Percentiles rank a stretch among this genome's conserved stretches.
Evolutionary conservation across 306 rosid species (phyloP).

Genomic region (Quillaja saponaria): DNA sequence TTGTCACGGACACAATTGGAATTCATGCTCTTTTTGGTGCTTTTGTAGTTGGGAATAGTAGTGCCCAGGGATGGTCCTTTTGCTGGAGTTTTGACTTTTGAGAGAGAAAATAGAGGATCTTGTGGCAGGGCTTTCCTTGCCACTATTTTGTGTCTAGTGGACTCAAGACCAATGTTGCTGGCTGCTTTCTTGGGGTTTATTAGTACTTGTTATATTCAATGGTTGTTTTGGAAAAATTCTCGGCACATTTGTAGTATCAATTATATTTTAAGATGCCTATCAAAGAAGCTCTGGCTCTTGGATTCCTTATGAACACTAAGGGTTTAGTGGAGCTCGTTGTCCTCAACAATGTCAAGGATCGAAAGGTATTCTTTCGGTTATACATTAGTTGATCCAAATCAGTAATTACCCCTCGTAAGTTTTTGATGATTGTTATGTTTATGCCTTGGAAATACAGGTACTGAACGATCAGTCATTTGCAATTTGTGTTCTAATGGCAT

Average conservation of each 20-base stretch:
- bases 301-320: conserved; percentile 78
- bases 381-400: no score
- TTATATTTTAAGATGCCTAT: conserved; percentile 45
- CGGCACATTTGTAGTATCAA: conserved; percentile 50
- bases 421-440: no score
- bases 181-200: conserved; percentile 51
- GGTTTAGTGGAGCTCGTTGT: conserved; percentile 79
- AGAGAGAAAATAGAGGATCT: conserved; percentile 70
- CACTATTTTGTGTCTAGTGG: conserved; percentile 77
- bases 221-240: conserved; percentile 72
- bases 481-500: conserved; percentile 69
- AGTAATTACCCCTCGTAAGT: no score
- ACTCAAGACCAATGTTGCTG: conserved; percentile 66
- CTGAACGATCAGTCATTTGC: conserved; percentile 73
- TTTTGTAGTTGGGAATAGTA: conserved; percentile 57
- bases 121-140: conserved; percentile 57
- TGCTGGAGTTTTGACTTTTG: conserved; percentile 56
- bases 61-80: conserved; percentile 75
- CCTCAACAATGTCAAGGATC: conserved; percentile 76
- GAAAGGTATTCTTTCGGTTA: conserved; percentile 48
- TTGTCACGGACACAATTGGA: conserved; percentile 64
- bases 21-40: conserved; percentile 80
- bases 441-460: conserved; percentile 38
- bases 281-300: conserved; percentile 66
- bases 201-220: conserved; percentile 54